A percentile compares a stretch with the other conserved stretches of the same genome.
phyloP scores from a whole-genome alignment of 495 filamentous ascomycete genomes.

The Pseudoneurospora amorphoporcata region DNA sequence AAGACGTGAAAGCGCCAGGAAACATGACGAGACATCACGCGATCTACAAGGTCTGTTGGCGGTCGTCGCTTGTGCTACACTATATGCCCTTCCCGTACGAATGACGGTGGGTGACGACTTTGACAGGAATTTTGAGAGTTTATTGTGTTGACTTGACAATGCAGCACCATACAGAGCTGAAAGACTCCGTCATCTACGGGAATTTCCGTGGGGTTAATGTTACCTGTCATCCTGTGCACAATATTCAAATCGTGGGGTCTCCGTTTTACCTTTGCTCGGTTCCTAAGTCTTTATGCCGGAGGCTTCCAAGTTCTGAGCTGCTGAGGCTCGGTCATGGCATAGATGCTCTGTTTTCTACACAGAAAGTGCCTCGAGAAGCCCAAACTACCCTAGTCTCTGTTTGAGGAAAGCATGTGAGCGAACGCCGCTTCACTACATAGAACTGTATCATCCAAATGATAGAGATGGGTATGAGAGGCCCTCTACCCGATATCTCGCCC shows the following conservation, averaged over 20 bases:
- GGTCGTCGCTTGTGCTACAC: not conserved
- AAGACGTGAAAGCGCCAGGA: not conserved
- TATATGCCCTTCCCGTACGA: not conserved
- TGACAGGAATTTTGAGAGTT: not conserved
- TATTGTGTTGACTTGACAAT: not conserved
- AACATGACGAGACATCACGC: not conserved
- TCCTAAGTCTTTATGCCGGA: not conserved
- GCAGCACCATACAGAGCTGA: not conserved
- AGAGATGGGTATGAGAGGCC: not conserved
- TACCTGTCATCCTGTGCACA: not conserved
- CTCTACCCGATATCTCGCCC: not conserved
- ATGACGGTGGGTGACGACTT: not conserved
- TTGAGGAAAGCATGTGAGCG: not conserved
- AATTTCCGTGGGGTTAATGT: not conserved
- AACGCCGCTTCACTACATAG: not conserved
- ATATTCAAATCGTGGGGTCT: not conserved
- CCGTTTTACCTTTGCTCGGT: not conserved
- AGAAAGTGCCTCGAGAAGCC: not conserved
- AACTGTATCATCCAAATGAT: not conserved
- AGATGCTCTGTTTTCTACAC: not conserved
- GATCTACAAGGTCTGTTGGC: not conserved
- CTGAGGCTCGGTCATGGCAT: not conserved
- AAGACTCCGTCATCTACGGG: not conserved
- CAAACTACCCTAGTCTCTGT: not conserved
- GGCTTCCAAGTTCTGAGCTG: not conserved